Evolutionary conservation across 306 rosid genomes (phyloP).

Genomic region (Quercus variabilis): DNA sequence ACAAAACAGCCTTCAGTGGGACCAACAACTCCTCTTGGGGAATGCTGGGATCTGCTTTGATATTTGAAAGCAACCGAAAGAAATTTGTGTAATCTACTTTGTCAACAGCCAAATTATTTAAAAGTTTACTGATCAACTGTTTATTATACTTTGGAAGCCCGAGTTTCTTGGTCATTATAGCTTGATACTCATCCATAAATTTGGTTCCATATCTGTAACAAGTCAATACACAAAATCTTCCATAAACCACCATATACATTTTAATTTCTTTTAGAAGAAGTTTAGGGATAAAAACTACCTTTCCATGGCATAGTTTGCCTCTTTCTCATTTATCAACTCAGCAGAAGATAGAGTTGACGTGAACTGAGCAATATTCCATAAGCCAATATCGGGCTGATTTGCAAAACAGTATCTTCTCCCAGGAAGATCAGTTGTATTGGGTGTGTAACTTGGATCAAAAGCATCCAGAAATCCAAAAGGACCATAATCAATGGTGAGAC

Average conservation of each 20-base stretch:
- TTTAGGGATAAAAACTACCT: conserved; percentile 52
- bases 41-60: conserved; percentile 75
- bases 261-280: not conserved
- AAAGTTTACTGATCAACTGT: conserved; percentile 84
- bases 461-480: conserved; percentile 99
- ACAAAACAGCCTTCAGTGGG: conserved; percentile 80
- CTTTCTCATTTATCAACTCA: conserved; percentile 75
- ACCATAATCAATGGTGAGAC: conserved; percentile 94
- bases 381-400: conserved; percentile 95
- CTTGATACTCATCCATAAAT: conserved; percentile 97
- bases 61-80: conserved; percentile 75
- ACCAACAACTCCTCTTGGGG: conserved; percentile 78
- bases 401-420: conserved; percentile 98
- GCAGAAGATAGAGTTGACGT: conserved; percentile 66
- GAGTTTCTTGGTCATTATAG: conserved; percentile 89
- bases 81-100: conserved; percentile 97
- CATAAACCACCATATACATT: conserved; percentile 3
- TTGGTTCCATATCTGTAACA: conserved; percentile 74
- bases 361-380: conserved; percentile 92
- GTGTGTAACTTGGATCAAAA: conserved; percentile 95
- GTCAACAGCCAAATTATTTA: conserved; percentile 91
- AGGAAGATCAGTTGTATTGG: conserved; percentile 97
- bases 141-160: conserved; percentile 92
- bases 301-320: conserved; percentile 94
- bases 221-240: conserved; percentile 20